Base-by-base conservation (phyloP, 306 rosid species). In the Fragaria ananassa region DNA sequence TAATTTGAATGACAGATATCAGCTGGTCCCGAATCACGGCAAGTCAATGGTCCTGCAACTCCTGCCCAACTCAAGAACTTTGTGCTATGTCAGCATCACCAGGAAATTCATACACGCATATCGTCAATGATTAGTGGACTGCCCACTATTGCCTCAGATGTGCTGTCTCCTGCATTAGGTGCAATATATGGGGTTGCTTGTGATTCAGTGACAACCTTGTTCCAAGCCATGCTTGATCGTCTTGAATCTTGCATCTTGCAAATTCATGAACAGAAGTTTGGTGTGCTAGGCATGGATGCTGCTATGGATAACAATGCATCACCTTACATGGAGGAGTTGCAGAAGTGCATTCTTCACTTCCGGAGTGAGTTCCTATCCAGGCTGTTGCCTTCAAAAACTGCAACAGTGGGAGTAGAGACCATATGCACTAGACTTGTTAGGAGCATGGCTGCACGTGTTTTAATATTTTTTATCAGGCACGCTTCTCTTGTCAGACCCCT, bases 251-350 rank as follows among this genome's bases (percentile, higher is more conserved):
- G 96, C 88, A 84, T 92, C 85, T 81, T 95, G 84, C 97, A 92
- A 88, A 90, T 92, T 75, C 97, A 95, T 60, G 97, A 92, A 58
- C 99, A 95, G 75, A 92, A 88, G 64, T 95, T 95, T 75, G 93
- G 91, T 72, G 86, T 74, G 58, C 97, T 64, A 72, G 97, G 97
- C 31, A 81, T 92, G 90, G 95, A 92, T 87, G 99, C 97, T 68
- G 92, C 92, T 47, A 89, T 95, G 97, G 97, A 95, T 85, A 95
- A 92, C 83, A 95, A 87, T 58, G 87, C 97, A 25, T 95, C 99
- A 66, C 90, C 99, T 84, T 95, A 95, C 86, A 95, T 95, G 99
- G 99, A 95, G 81, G 99, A 95, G 82, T 84, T 95, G 85, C 97
- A 95, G 65, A 95, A 86, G 79, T 89, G 88, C 84, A 86, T 95